Percentiles rank a stretch among this genome's conserved stretches.
phyloP scores from a whole-genome alignment of 2,329 filamentous ascomycete genomes.

The Incumbomyces delicatus region DNA sequence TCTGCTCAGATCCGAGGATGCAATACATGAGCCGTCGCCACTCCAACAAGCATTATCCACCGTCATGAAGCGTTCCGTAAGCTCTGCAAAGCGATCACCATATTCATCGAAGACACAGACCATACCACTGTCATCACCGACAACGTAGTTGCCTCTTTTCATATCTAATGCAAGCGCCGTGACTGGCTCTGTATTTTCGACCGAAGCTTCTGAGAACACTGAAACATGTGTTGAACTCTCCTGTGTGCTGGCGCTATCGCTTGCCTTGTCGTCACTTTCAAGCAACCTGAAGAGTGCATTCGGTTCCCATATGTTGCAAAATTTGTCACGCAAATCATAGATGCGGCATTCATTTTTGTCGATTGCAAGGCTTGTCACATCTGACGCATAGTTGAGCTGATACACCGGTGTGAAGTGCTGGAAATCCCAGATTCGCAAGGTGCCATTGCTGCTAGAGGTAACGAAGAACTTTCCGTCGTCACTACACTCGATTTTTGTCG shows the following conservation, averaged over 20 bases:
- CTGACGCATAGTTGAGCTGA: conserved; percentile 16
- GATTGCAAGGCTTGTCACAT: conserved; percentile 21
- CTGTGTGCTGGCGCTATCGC: conserved; percentile 12
- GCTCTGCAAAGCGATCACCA: too few relatives aligned
- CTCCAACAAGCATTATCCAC: too few relatives aligned
- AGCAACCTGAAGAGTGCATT: conserved; percentile 17
- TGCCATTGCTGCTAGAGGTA: conserved; percentile 20
- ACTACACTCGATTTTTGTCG: conserved; percentile 19
- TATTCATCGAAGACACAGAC: too few relatives aligned
- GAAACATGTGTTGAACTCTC: conserved; percentile 8
- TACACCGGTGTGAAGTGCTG: conserved; percentile 19
- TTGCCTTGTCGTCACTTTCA: conserved; percentile 17
- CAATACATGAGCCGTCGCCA: too few relatives aligned
- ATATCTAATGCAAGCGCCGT: conserved; percentile 17
- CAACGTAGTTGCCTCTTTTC: conserved; percentile 17
- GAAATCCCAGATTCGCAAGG: conserved; percentile 22
- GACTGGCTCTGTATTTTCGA: conserved; percentile 15
- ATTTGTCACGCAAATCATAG: conserved; percentile 22
- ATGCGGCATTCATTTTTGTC: conserved; percentile 21
- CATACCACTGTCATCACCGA: conserved; percentile 23
- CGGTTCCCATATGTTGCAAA: conserved; percentile 25
- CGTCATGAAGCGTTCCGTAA: too few relatives aligned
- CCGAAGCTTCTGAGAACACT: conserved; percentile 1
- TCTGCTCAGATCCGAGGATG: too few relatives aligned
- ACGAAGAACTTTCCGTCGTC: conserved; percentile 21